These are phyloP conservation scores for Leishmania turanica DNA, from an alignment of 208 protist species.

Conservation along the genomic window DNA sequence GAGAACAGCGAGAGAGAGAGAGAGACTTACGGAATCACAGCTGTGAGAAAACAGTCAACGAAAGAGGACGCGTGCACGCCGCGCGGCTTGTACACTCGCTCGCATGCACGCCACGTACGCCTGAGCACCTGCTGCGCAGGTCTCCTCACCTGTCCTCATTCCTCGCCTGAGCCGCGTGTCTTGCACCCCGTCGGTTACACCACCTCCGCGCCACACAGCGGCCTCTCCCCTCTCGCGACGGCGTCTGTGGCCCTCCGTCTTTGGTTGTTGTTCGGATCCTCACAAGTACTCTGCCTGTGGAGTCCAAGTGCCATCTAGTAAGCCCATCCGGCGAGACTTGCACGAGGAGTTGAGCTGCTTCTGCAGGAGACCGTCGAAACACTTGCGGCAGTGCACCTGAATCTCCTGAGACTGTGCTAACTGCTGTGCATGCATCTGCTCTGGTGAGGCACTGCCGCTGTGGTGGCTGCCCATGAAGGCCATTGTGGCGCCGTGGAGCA, in stretches of 20 bases:
- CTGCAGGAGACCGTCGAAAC: constrained; percentile 72
- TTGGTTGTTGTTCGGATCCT: not conserved
- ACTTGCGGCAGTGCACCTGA: constrained; percentile 83
- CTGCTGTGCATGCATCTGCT: constrained; percentile 4
- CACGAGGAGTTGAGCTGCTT: constrained; percentile 39
- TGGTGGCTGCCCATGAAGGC: not conserved
- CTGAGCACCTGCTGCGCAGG: not conserved
- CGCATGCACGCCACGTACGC: not conserved
- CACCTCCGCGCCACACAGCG: not conserved
- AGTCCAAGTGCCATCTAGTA: constrained; percentile 87
- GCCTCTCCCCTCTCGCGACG: not conserved
- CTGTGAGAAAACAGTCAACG: not conserved
- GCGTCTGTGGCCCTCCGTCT: not conserved
- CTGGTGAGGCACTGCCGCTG: not conserved
- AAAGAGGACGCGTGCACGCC: not conserved
- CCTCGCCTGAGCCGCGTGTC: not conserved
- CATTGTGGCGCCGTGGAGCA: not conserved
- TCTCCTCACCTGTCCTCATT: not conserved
- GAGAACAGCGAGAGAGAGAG: not conserved
- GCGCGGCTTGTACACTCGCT: not conserved
- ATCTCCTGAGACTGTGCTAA: constrained; percentile 24
- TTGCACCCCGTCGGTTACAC: not conserved
- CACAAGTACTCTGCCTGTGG: constrained; percentile 72
- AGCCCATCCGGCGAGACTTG: constrained; percentile 55
- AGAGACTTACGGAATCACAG: not conserved